Base-by-base conservation (phyloP, 2,329 filamentous ascomycete species). In the Didymella pomorum region DNA sequence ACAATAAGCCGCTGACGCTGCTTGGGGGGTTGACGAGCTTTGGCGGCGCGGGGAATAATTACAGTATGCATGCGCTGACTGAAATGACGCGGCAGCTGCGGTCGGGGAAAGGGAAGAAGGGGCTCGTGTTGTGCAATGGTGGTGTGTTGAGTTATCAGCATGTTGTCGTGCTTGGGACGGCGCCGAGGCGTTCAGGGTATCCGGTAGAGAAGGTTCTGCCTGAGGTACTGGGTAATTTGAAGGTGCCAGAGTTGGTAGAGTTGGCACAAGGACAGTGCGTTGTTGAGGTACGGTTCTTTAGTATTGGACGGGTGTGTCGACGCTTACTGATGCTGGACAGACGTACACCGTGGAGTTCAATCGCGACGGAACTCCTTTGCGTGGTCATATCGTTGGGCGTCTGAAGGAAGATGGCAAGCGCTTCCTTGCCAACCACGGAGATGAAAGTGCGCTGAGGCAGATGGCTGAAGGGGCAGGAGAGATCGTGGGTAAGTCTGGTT, bases 31-130 rank as follows among this genome's bases (percentile, higher is more conserved):
- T 91, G 52, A 90, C 88, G 4, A 88, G 84, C 0, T 90, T 90
- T 58, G 88, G 88, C 0, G 88, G 88, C 0, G 88, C 88, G 6
- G 88, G 88, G 0, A 90, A 90, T 62, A 90, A 90, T 53, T 90
- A 90, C 59, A 88, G 86, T 0, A 86, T 89, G 82, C 87, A 90
- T 76, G 86, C 75, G 23, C 52, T 78, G 41, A 76, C 73, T 6
- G 72, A 71, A 35, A 72, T 75, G 68, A 68, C 67, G 79, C 78
- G 84, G 78, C 12, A 81, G 54, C 70, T 89, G 3, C 79, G 86
- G 10, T 67, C 70, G 9, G 78, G 79, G 0, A 79, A 76, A 23
- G 78, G 78, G 1, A 77, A 72, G 3, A 83, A 79, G 14, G 87
- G 86, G 2, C 71, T 90, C 0, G 77, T 90, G 4, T 80, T 90